Conservation (phyloP, 2,329 filamentous ascomycete species). For the Phaeosphaeriaceae sp. region DNA sequence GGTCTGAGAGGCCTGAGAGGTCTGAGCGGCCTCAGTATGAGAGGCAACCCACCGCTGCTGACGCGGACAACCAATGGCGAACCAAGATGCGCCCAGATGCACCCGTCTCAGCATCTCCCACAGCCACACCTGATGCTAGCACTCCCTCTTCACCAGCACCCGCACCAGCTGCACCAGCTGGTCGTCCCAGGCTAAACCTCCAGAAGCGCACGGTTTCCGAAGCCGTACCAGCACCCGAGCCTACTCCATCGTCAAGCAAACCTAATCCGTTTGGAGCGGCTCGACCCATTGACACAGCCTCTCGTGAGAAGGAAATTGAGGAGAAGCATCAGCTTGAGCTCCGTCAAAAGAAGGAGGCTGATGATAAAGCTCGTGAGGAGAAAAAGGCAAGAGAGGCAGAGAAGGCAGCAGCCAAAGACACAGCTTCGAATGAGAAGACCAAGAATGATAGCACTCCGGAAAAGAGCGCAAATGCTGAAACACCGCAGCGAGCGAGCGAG, state of each 20-base stretch:
- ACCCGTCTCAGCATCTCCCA: conserved; percentile 63
- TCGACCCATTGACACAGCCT: conserved; percentile 89
- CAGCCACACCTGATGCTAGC: conserved; percentile 73
- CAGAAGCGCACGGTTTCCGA: conserved; percentile 91
- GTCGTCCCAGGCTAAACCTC: conserved; percentile 84
- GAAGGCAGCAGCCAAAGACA: conserved; percentile 66
- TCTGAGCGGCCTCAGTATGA: conserved; percentile 63
- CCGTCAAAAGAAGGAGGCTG: conserved; percentile 83
- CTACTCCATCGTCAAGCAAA: conserved; percentile 66
- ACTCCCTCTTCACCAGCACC: conserved; percentile 77
- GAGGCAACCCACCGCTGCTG: conserved; percentile 81
- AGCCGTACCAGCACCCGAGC: conserved; percentile 58
- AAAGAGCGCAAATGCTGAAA: conserved; percentile 60
- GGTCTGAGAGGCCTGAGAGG: conserved; percentile 56
- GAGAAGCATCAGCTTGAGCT: conserved; percentile 79
- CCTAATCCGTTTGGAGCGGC: conserved; percentile 93
- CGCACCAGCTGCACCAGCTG: conserved; percentile 62
- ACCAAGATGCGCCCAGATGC: conserved; percentile 86
- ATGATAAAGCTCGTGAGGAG: conserved; percentile 82
- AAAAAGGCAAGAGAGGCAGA: conserved; percentile 59
- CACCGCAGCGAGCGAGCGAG: conserved; percentile 57
- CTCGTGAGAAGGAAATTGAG: conserved; percentile 87
- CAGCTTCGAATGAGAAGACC: conserved; percentile 40
- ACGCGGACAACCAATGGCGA: conserved; percentile 93
- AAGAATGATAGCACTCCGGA: conserved; percentile 48